phyloP scores from a whole-genome alignment of 306 rosid species.

The peach (Prunus persica) region Prunus_persica_NCBIv2 NC_034014.1:5859501-5860000 shows the following conservation, averaged over 20 bases:
- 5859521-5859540: conserved; percentile 28
- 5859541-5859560: conserved; percentile 34
- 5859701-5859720: conserved; percentile 58
- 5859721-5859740: conserved; percentile 55
- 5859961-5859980: conserved; percentile 30
- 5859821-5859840: conserved; percentile 53
- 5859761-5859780: conserved; percentile 80
- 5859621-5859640: conserved; percentile 72
- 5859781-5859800: conserved; percentile 46
- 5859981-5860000: conserved; percentile 27
- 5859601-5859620: conserved; percentile 57
- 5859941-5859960: conserved; percentile 41
- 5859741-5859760: conserved; percentile 63
- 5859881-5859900: conserved; percentile 42
- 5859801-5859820: conserved; percentile 57
- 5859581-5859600: conserved; percentile 84
- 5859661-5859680: conserved; percentile 72
- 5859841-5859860: conserved; percentile 25
- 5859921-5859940: conserved; percentile 57
- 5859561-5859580: conserved; percentile 68
- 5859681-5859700: conserved; percentile 48
- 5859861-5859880: conserved; percentile 48
- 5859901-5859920: conserved; percentile 67
- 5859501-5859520: conserved; percentile 71
- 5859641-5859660: conserved; percentile 90